Base-by-base conservation (phyloP, 2,329 filamentous ascomycete species). In the Hymenoscyphus albidus region DNA sequence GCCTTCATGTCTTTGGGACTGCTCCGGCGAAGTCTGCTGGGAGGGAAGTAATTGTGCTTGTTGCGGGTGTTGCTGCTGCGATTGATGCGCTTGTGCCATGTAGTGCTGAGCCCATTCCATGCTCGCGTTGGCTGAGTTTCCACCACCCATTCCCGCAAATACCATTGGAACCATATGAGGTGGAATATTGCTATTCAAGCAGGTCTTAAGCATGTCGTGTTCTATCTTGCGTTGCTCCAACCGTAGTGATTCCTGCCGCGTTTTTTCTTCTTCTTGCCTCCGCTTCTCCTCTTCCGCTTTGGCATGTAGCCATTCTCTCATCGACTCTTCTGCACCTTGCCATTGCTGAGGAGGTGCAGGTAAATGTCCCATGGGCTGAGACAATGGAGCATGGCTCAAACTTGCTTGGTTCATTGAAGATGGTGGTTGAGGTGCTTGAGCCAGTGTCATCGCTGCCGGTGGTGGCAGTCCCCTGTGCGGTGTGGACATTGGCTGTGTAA, bases 81-180 rank as follows among this genome's bases (percentile, higher is more conserved):
- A 74, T 39, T 73, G 70, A 68, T 85, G 85, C 51, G 77, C 76
- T 68, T 82, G 82, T 63, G 81, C 79, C 74, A 88, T 81, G 71
- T 85, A 86, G 71, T 90, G 87, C 73, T 91, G 88, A 13, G 85
- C 84, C 83, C 84, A 88, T 73, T 92, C 89, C 62, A 90, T 70
- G 3, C 85, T 84, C 39, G 83, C 81, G 68, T 85, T 85, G 22
- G 87, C 81, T 35, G 89, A 76, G 62, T 81, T 80, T 42, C 86
- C 86, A 48, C 87, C 88, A 57, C 84, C 84, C 81, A 92, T 88
- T 55, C 88, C 88, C 13, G 88, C 85, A 76, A 93, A 92, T 31
- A 93, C 86, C 65, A 92, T 79, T 6, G 90, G 90, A 32, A 93
- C 83, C 82, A 93, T 85, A 42, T 88, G 83, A 13, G 90, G 89